Base-by-base conservation (phyloP, 73 alveolate genomes). In the Halteria grandinella region DNA sequence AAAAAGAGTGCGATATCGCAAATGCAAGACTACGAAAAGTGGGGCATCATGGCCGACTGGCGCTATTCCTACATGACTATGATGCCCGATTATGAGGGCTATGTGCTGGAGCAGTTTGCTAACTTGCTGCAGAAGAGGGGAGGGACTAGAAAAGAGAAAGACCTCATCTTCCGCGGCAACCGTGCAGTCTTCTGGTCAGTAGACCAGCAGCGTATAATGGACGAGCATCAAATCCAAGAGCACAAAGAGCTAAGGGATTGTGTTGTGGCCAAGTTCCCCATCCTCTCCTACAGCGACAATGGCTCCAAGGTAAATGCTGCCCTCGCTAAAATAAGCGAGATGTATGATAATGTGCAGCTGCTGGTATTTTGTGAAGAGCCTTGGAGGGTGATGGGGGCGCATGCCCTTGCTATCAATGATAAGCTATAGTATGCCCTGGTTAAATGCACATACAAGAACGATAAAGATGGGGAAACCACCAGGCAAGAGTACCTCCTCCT, bases 11-110 rank as follows among this genome's bases (percentile, higher is more conserved):
- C 71, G 17, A 31, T 53, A 20, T 28, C 53, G 14, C 84, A 82
- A 21, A 60, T 82, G 58, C 28, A 66, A 25, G 25, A 39, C 7
- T 48, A 41, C 44, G 33, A 41, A 20, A 52, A 78, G 29, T 82
- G 91, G 91, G 91, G 91, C n/a, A 71, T 82, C 34, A 82, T 82
- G 91, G 18, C 69, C 24, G 91, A 82, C 57, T 82, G 57, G 55
- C 24, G 83, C 23, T 49, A 57, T 18, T 43, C 79, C 24, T 82
- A 39, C 69, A 53, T 71, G 57, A 70, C 91, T 6, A 71, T 82
- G 75, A 39, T 36, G 69, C 87, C 87, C n/a, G 37, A 75, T 14
- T 75, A 82, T 49, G 86, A 82, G 71, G 59, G 69, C 29, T 32
- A 47, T 50, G 77, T 82, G 18, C 49, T 82, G 1, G 72, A 71